Base-by-base conservation (phyloP, 768 basidiomycete genomes). In the Lactarius deliciosus region DNA sequence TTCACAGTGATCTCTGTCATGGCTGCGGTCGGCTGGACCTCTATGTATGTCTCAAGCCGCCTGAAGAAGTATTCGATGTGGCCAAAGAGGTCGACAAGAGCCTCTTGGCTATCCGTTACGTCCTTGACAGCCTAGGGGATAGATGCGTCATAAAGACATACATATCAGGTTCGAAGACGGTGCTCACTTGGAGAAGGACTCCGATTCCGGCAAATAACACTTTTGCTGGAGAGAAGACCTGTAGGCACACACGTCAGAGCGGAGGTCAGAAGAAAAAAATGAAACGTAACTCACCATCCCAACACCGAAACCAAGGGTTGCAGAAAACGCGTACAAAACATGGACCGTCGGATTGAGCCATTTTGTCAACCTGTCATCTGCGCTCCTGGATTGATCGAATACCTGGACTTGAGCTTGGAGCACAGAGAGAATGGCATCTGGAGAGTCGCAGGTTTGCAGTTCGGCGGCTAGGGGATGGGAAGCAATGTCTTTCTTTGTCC, bases 41-140 rank as follows among this genome's bases (percentile, higher is more conserved):
- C 28, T 18, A 30, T 60, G n/a, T 60, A 65, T 7, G 25, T 55
- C 30, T 55, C 59, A n/a, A 65, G 50, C 11, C 59, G 64, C 28
- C 7, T 22, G 22, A 65, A 43, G 15, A 65, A 60, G 10, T 45
- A 22, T 22, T 41, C 59, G 13, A 65, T 56, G 20, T 40, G 36
- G 6, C 40, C 50, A 28, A 65, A 56, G 5, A 65, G 11, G 28
- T 60, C 64, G 8, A 65, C 13, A 5, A 65, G 53, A 2, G 30
- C 54, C 3, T 60, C 53, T 10, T 36, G 30, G 18, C 59, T 36
- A 20, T 58, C 58, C 4, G 30, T n/a, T 7, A 56, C 59, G 18
- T 60, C 53, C n/a, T 28, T 65, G 10, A 38, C 53, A 7, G 22
- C 54, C 59, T 65, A 28, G 56, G 30, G 30, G 56, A 57, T 57